Evolutionary conservation across 306 rosid genomes (phyloP), one percentile per base, ranked within the genome.

Genomic region (Albizia julibrissin): DNA sequence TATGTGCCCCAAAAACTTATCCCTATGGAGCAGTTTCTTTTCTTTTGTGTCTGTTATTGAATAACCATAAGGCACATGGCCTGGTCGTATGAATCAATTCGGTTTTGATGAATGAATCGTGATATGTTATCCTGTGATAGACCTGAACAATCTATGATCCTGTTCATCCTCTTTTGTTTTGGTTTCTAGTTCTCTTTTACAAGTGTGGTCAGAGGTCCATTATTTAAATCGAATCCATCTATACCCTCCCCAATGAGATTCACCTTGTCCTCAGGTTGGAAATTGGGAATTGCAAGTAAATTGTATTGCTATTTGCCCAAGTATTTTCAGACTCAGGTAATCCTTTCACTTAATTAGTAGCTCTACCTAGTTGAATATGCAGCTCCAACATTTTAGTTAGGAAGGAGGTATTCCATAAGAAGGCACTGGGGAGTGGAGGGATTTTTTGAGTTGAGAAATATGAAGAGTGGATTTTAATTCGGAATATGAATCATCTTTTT

Each of bases 1-100:
- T 93, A 77, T 87, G 96, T 82, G 84, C 14, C 37, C 44, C 34
- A 52, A n/a, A 72, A 72, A 49, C 56, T 72, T 76, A n/a, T n/a
- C n/a, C 58, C 77, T 47, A 11, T 34, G 59, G 22, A 33, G 61
- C 33, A 40, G 24, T 37, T 44, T 8, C 9, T 79, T 65, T 10
- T 7, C 44, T 78, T 31, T 44, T 46, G 47, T 21, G 64, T 78
- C 79, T 78, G 61, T 72, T 39, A 24, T 69, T 58, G 22, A 39
- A 21, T 11, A 71, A 56, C n/a, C 70, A 31, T 42, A 9, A 54
- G 69, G 10, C 9, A 74, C 40, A 40, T 67, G 81, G 44, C 43
- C 62, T 34, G 81, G 50, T 46, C 16, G 16, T 16, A 49, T 49
- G 56, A 49, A 49, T 49, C 56, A 15, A 49, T 49, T 49, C 6